Conservation (phyloP, 371 early-diverging fungal genomes). For the Mucor lusitanicus region DNA sequence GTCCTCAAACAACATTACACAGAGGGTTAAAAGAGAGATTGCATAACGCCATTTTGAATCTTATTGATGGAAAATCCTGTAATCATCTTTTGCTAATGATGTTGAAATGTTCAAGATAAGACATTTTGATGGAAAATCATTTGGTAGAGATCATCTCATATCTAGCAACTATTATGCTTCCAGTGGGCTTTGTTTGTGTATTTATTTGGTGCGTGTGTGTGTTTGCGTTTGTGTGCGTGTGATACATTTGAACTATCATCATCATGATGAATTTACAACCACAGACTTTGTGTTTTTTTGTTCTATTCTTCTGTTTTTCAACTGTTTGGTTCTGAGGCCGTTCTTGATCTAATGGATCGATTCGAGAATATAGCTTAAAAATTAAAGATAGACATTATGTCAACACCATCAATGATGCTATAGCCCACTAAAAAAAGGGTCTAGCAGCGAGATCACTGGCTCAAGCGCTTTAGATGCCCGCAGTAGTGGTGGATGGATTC, state of each 20-base stretch:
- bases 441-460: background rate
- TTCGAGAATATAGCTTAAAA: background rate
- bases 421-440: background rate
- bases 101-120: background rate
- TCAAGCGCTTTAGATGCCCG: background rate
- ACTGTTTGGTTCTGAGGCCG: background rate
- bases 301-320: background rate
- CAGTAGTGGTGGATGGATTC: background rate
- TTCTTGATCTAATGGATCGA: background rate
- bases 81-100: background rate
- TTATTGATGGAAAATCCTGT: background rate
- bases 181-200: background rate
- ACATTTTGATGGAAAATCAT: background rate
- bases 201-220: too few species aligned
- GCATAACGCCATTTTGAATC: background rate
- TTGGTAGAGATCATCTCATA: background rate
- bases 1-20: background rate
- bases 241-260: background rate
- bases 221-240: background rate
- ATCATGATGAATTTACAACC: background rate
- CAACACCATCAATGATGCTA: too few species aligned
- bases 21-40: too few species aligned
- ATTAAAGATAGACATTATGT: background rate
- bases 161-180: background rate
- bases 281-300: background rate